Evolutionary conservation across 768 basidiomycete species (phyloP).

Genomic region (Cystobasidium onofrii): DNA sequence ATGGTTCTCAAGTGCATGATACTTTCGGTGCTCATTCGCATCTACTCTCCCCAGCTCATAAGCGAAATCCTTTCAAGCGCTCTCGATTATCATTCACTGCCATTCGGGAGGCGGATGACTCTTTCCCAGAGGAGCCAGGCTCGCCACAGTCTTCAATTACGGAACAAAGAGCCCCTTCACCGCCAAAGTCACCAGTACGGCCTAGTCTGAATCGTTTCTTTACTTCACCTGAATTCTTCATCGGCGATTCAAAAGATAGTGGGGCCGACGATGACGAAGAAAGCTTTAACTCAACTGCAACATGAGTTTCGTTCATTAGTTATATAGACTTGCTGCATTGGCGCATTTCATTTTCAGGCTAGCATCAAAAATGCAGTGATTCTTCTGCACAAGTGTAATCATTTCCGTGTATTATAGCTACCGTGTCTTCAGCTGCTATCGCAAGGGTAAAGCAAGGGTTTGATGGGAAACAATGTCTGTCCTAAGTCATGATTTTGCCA

Average conservation of each 20-base stretch:
- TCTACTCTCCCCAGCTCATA: slow-evolving; percentile 19
- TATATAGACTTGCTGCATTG: no score
- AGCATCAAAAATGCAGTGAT: no score
- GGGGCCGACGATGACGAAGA: neutral
- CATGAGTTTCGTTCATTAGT: no score
- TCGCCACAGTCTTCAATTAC: neutral
- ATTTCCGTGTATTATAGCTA: no score
- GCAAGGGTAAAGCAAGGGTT: no score
- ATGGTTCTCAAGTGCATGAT: neutral
- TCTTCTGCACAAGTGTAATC: no score
- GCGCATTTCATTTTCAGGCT: no score
- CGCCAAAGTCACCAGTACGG: neutral
- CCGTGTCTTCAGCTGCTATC: no score
- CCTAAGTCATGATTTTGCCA: no score
- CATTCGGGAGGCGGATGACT: neutral
- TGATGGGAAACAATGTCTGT: no score
- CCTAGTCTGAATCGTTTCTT: slow-evolving; percentile 23
- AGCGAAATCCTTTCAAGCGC: slow-evolving; percentile 18
- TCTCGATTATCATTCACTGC: neutral
- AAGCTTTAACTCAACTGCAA: neutral
- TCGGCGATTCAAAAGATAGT: neutral
- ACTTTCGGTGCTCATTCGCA: slow-evolving; percentile 8
- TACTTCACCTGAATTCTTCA: slow-evolving; percentile 3
- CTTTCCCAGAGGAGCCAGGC: neutral
- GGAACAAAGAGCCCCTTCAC: neutral